phyloP scores from a whole-genome alignment of 805 yeast species.

The Yarrowia sp. region DNA sequence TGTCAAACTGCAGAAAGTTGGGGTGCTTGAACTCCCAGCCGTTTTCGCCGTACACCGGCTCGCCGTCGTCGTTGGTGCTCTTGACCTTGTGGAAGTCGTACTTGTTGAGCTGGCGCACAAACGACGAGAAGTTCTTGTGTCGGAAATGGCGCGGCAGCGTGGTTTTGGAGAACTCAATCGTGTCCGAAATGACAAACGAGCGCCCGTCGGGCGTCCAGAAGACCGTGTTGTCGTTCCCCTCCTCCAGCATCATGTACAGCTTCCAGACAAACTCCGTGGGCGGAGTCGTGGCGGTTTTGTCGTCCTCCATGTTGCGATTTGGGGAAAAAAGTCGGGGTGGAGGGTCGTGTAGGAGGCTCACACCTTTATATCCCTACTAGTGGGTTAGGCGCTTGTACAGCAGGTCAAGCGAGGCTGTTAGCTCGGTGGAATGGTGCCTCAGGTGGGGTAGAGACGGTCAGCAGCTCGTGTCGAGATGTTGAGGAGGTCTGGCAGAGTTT shows the following conservation, averaged over 20 bases:
- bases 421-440: slow-evolving; percentile 10
- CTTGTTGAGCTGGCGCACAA: slow-evolving; percentile 92
- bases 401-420: slow-evolving; percentile 22
- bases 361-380: slow-evolving; percentile 3
- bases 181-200: slow-evolving; percentile 80
- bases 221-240: slow-evolving; percentile 68
- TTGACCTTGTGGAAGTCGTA: slow-evolving; percentile 97
- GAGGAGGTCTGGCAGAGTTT: not conserved
- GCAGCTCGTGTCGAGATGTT: not conserved
- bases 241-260: slow-evolving; percentile 76
- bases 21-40: slow-evolving; percentile 97
- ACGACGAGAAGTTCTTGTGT: slow-evolving; percentile 90
- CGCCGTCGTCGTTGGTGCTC: slow-evolving; percentile 51
- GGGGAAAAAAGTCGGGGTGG: too few species aligned
- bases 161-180: slow-evolving; percentile 83
- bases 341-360: too few species aligned
- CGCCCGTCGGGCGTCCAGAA: slow-evolving; percentile 86
- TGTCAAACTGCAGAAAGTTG: slow-evolving; percentile 71
- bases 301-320: slow-evolving; percentile 21
- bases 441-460: not conserved
- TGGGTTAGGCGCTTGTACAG: not conserved
- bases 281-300: not conserved
- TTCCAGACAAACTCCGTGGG: slow-evolving; percentile 31
- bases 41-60: slow-evolving; percentile 44
- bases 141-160: slow-evolving; percentile 91